phyloP scores from a whole-genome alignment of 1,284 basidiomycete species.

The Ustilago sp. region DNA sequence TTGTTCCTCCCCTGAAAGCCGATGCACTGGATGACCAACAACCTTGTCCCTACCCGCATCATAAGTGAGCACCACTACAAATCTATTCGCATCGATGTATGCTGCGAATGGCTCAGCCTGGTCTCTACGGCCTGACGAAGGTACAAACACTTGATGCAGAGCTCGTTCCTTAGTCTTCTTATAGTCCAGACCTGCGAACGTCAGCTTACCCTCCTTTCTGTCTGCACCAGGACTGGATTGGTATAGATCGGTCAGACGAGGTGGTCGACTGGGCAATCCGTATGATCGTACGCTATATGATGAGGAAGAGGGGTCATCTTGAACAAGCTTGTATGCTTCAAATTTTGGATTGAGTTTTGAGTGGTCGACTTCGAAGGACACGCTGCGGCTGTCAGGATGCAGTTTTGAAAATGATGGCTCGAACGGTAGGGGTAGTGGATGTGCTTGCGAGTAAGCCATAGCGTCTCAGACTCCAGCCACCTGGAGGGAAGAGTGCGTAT shows the following conservation, averaged over 20 bases:
- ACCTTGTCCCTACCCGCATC: slow-evolving; percentile 17
- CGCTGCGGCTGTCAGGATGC: not conserved
- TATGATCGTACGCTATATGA: slow-evolving; percentile 5
- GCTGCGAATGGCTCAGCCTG: slow-evolving; percentile 35
- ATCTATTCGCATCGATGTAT: slow-evolving; percentile 43
- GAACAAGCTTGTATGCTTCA: slow-evolving; percentile 52
- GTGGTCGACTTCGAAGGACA: slow-evolving; percentile 25
- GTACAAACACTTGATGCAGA: slow-evolving; percentile 34
- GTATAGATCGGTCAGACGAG: slow-evolving; percentile 28
- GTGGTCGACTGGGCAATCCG: slow-evolving; percentile 29
- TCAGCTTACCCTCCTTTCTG: slow-evolving; percentile 14
- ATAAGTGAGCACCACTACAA: slow-evolving; percentile 36
- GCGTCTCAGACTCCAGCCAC: not conserved
- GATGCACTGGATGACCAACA: slow-evolving; percentile 29
- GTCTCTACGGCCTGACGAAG: slow-evolving; percentile 5
- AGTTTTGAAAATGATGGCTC: not conserved
- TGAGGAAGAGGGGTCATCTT: slow-evolving; percentile 19
- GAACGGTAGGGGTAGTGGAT: slow-evolving; percentile 16
- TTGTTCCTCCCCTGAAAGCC: slow-evolving; percentile 13
- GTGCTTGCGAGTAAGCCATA: slow-evolving; percentile 44
- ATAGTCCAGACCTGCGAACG: slow-evolving; percentile 29
- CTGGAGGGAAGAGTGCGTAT: not conserved
- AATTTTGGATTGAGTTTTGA: slow-evolving; percentile 39
- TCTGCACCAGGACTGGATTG: not conserved
- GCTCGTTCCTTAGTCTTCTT: slow-evolving; percentile 53